Evolutionary conservation across 352 stramenopile genomes (phyloP), one percentile per base, ranked within the genome.

Genomic region (Phytophthora hibernalis): DNA sequence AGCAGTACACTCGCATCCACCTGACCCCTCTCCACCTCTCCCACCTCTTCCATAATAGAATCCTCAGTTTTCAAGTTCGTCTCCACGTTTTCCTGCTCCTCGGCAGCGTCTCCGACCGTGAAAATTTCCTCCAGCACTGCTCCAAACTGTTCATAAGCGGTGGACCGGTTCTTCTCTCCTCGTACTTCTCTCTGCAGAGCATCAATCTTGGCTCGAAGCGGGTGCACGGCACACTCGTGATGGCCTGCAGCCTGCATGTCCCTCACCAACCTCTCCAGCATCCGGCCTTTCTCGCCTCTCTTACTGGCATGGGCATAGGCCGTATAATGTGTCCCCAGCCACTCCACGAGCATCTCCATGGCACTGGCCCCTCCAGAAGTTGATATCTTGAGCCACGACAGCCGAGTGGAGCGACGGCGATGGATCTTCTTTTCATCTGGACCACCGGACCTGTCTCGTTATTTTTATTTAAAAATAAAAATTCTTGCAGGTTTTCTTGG

Each of bases 71-170:
- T n/a, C n/a, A n/a, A 22, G 21, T 60, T 28, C 13, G 43, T 18
- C 9, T 18, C 33, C 37, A 66, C 1, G 9, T 61, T 28, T 4
- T 72, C 65, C 9, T 54, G 22, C 16, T 67, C 63, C 24, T 73
- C 58, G 9, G 40, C 47, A 0, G 61, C 66, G 33, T 74, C 66
- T 15, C 66, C 66, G n/a, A 74, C 26, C 12, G 66, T 74, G 28
- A 70, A 74, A 48, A 74, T 74, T 38, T 74, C 66, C 49, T 74
- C 66, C 1, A 74, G 61, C 11, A 74, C 66, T 5, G 66, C 61
- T 4, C 66, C 66, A 22, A 74, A 74, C 26, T 74, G 66, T 22
- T 74, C 66, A 42, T 59, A 74, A 18, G 66, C 66, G 22, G 61
- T 59, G 0, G 66, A 74, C 16, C 66, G 60, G 1, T 33, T 28